Evolutionary conservation across 129 eudicot species (phyloP).

Genomic region (Escallonia herrerae): DNA sequence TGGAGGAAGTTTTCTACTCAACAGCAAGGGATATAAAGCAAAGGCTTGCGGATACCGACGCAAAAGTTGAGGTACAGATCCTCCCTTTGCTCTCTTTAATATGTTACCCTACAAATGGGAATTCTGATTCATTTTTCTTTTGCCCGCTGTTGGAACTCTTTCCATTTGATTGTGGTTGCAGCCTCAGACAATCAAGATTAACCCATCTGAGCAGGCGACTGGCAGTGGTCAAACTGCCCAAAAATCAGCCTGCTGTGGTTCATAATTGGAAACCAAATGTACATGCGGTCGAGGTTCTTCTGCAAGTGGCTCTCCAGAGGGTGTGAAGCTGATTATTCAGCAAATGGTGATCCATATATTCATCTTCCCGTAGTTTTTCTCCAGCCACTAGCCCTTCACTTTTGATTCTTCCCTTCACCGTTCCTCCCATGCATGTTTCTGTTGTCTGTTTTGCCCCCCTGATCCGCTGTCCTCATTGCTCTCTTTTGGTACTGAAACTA

Average conservation of each 20-base stretch:
- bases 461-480: neutral
- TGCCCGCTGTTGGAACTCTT: neutral
- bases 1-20: conserved; percentile 38
- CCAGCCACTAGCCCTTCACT: neutral
- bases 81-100: neutral
- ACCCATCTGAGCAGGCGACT: conserved; percentile 6
- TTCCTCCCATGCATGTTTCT: neutral
- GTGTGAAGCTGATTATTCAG: too few species aligned
- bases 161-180: conserved; percentile 7
- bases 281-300: neutral
- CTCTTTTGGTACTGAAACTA: too few species aligned
- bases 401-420: neutral
- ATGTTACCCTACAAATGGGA: neutral
- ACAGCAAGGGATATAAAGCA: conserved; percentile 31
- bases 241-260: conserved; percentile 28
- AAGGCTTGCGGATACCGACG: conserved; percentile 29
- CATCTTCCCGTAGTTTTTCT: neutral
- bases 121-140: too few species aligned
- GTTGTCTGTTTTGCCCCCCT: neutral
- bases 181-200: conserved; percentile 24
- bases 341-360: neutral
- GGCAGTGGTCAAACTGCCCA: conserved; percentile 9
- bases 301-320: neutral
- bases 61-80: conserved; percentile 23
- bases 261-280: neutral